phyloP scores from a whole-genome alignment of 345 rosid genomes.

The Heritiera littoralis region DNA sequence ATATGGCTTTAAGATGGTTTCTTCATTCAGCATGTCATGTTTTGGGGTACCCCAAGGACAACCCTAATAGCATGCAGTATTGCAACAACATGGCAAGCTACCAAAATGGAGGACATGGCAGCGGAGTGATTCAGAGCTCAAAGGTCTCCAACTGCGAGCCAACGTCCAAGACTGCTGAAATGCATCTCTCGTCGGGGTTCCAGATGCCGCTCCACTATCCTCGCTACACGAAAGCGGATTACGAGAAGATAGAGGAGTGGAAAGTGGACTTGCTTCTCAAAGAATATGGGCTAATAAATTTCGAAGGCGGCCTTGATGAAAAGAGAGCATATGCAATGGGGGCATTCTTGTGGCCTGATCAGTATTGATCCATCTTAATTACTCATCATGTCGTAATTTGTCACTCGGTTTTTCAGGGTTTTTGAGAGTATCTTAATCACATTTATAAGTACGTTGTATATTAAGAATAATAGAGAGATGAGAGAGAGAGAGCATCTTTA shows the following conservation, averaged over 20 bases:
- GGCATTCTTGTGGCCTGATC: slow-evolving; percentile 65
- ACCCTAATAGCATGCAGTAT: not conserved
- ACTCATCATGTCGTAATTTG: not conserved
- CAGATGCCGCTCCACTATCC: slow-evolving; percentile 12
- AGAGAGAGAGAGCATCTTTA: not conserved
- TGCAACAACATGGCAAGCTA: not conserved
- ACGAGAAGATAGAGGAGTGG: slow-evolving; percentile 73
- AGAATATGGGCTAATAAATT: slow-evolving; percentile 51
- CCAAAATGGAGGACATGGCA: slow-evolving; percentile 13
- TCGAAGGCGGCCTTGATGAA: slow-evolving; percentile 41
- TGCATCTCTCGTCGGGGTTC: not conserved
- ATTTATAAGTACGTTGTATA: not conserved
- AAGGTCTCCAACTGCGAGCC: not conserved
- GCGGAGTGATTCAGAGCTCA: slow-evolving; percentile 17
- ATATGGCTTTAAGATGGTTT: slow-evolving; percentile 39
- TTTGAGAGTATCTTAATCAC: not conserved
- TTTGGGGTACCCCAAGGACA: slow-evolving; percentile 37
- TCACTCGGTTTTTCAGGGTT: not conserved
- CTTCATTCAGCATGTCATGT: slow-evolving; percentile 43
- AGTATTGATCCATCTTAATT: slow-evolving; percentile 25
- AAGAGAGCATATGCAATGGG: slow-evolving; percentile 64
- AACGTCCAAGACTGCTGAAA: not conserved
- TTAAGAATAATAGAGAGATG: not conserved
- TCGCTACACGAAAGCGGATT: not conserved
- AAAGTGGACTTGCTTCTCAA: slow-evolving; percentile 56